phyloP scores from a whole-genome alignment of 1,284 basidiomycete species.

The Irpex sp. region DNA sequence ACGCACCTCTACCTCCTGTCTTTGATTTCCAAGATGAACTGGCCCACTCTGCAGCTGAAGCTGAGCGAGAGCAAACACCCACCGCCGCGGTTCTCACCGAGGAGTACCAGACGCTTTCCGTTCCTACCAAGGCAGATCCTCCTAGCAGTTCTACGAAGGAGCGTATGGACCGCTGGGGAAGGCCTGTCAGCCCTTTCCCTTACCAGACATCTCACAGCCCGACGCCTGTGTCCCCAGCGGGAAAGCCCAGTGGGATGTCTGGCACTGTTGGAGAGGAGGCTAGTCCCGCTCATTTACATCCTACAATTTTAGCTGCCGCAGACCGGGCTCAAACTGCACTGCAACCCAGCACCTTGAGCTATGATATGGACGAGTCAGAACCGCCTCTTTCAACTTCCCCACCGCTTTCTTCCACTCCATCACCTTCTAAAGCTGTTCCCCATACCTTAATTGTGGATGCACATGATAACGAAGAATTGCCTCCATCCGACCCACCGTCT shows the following conservation, averaged over 20 bases:
- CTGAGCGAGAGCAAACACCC: conserved; percentile 17
- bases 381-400: not conserved
- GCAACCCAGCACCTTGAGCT: not conserved
- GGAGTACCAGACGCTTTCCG: conserved; percentile 45
- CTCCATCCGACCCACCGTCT: not conserved
- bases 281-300: not conserved
- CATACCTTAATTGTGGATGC: not conserved
- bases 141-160: conserved; percentile 51
- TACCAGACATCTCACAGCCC: conserved; percentile 5
- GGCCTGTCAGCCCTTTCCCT: conserved; percentile 59
- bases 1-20: conserved; percentile 23
- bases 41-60: conserved; percentile 31
- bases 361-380: not conserved
- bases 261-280: not conserved
- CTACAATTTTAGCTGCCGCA: not conserved
- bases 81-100: conserved; percentile 53
- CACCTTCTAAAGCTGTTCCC: not conserved
- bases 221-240: conserved; percentile 7
- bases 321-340: not conserved
- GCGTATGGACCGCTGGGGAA: conserved; percentile 59
- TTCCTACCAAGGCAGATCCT: conserved; percentile 66
- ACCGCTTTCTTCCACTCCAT: not conserved
- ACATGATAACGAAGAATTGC: not conserved
- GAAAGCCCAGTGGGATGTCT: not conserved
- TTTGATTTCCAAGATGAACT: conserved; percentile 25